Evolutionary conservation across 306 rosid genomes (phyloP).

Genomic region (Fagus sylvatica): DNA sequence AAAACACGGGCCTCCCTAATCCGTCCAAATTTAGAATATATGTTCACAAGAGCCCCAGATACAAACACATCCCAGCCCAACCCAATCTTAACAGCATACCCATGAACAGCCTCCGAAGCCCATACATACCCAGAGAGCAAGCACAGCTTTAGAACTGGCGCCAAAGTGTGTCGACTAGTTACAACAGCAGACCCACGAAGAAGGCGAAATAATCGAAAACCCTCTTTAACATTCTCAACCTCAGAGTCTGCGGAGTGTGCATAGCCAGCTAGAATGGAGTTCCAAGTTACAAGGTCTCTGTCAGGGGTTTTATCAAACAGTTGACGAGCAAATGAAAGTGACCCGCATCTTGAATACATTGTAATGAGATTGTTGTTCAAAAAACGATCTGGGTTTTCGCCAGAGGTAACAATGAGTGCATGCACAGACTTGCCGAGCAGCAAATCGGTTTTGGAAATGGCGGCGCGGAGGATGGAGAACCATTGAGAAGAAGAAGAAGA

Average conservation of each 20-base stretch:
- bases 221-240: conserved; percentile 36
- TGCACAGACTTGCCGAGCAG: conserved; percentile 66
- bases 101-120: conserved; percentile 66
- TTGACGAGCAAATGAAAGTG: conserved; percentile 54
- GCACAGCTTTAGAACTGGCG: conserved; percentile 66
- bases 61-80: conserved; percentile 65
- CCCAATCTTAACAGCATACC: conserved; percentile 66
- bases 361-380: conserved; percentile 74
- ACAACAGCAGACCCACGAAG: conserved; percentile 49
- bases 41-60: conserved; percentile 69
- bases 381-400: conserved; percentile 41
- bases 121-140: conserved; percentile 37
- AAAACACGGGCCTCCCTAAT: conserved; percentile 59
- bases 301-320: conserved; percentile 60
- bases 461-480: conserved; percentile 69
- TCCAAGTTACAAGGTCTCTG: conserved; percentile 80
- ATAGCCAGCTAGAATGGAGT: conserved; percentile 64
- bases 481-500: conserved; percentile 44
- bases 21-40: conserved; percentile 50
- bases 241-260: conserved; percentile 40
- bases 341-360: conserved; percentile 68
- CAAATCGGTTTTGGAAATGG: conserved; percentile 46
- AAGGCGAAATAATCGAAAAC: conserved; percentile 54
- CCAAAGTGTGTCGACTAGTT: conserved; percentile 59
- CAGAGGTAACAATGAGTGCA: conserved; percentile 49